Evolutionary conservation across 768 basidiomycete species (phyloP).

Genomic region (Mycena polygramma): DNA sequence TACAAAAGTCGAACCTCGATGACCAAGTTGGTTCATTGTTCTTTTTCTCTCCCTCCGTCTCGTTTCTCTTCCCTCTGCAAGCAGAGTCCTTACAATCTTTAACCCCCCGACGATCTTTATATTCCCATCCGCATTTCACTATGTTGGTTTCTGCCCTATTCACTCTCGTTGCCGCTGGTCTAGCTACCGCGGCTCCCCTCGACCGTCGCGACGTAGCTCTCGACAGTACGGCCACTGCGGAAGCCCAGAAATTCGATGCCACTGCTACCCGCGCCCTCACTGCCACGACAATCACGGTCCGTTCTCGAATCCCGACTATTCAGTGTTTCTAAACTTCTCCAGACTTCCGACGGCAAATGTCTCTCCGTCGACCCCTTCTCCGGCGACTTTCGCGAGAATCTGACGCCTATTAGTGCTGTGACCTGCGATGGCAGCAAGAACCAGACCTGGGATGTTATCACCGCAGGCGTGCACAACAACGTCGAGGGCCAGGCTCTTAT

Average conservation of each 20-base stretch:
- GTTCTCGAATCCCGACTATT: background rate
- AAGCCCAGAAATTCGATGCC: constrained; percentile 38
- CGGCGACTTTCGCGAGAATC: constrained; percentile 43
- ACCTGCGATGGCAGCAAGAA: constrained; percentile 39
- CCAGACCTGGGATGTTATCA: constrained; percentile 43
- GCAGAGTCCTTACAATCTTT: constrained; percentile 38
- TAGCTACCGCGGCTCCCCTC: constrained; percentile 36
- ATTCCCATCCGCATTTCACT: background rate
- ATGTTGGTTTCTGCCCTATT: constrained; percentile 40
- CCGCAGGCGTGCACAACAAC: constrained; percentile 40
- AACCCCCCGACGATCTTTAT: background rate
- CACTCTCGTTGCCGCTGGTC: constrained; percentile 36
- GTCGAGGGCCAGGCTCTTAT: constrained; percentile 39
- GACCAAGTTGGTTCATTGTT: background rate
- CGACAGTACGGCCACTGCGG: constrained; percentile 32
- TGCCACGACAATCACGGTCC: constrained; percentile 38
- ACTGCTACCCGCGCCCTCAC: constrained; percentile 42
- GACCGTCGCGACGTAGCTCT: constrained; percentile 33
- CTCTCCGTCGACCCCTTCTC: constrained; percentile 40
- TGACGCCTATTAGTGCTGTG: constrained; percentile 37
- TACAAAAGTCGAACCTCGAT: background rate
- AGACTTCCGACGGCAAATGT: constrained; percentile 43
- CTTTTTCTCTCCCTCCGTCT: constrained; percentile 3
- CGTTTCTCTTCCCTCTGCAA: constrained; percentile 32
- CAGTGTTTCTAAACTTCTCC: background rate